A percentile compares a stretch with the other conserved stretches of the same genome.
Evolutionary conservation across 1,284 basidiomycete genomes (phyloP).

Genomic region (Tremellales sp.): DNA sequence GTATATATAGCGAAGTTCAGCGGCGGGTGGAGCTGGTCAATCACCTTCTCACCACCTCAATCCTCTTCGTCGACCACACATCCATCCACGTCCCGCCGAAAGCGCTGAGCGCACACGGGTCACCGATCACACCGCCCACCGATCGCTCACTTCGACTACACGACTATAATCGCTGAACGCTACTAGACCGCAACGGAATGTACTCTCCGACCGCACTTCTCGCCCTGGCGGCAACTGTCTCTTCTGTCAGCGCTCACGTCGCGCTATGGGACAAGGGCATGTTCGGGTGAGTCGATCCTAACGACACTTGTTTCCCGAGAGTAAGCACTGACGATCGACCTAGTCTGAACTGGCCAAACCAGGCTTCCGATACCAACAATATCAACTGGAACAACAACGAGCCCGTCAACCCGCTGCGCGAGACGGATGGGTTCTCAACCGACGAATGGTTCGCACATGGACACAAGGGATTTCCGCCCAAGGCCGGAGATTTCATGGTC

Average conservation of each 20-base stretch:
- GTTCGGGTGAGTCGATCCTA: constrained; percentile 17
- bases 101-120: no score
- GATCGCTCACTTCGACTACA: no score
- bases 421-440: constrained; percentile 6
- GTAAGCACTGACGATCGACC: not conserved
- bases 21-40: no score
- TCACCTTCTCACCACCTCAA: no score
- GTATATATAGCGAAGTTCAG: no score
- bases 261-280: constrained; percentile 15
- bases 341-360: not conserved
- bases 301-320: constrained; percentile 8
- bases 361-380: not conserved
- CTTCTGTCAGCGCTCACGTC: constrained; percentile 9
- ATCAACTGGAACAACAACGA: constrained; percentile 15
- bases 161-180: no score
- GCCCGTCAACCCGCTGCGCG: constrained; percentile 13
- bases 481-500: constrained; percentile 56
- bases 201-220: not conserved
- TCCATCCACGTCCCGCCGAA: no score
- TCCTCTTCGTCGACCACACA: no score
- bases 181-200: no score
- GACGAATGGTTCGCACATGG: constrained; percentile 49
- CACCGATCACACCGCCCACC: no score
- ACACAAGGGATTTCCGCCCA: constrained; percentile 57
- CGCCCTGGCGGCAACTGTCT: not conserved